Evolutionary conservation across 2,329 filamentous ascomycete species (phyloP), one percentile per base, ranked within the genome.

Genomic region (Thelonectria rubi): DNA sequence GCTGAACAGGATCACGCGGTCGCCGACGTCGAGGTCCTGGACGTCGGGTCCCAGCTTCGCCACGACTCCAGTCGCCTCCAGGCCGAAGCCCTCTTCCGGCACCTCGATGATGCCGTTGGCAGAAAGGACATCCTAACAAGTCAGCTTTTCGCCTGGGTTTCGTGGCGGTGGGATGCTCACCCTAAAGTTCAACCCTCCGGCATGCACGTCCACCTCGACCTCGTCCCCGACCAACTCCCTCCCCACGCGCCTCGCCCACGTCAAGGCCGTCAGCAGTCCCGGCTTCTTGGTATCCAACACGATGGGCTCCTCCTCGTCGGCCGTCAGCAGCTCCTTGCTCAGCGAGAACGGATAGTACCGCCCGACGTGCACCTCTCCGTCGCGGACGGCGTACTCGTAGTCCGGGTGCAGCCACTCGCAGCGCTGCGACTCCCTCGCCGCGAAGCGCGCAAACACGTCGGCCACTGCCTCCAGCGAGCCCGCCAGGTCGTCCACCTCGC

Each of bases 101-200:
- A 61, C 47, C 2, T 65, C 55, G 32, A 60, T 61, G 3, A 65
- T 64, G 8, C 67, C 60, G 2, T 75, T 66, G 5, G 78, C 76
- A 12, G 74, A 69, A 14, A 81, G 67, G 15, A 81, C 70, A 60
- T 83, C 81, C 47, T 72, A 30, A 21, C 65, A 54, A 32, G 10
- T 34, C n/a, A 45, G 20, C 26, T 4, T 7, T 30, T 47, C 21
- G 8, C 14, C 10, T 24, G 15, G 3, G 10, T n/a, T n/a, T n/a
- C n/a, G n/a, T n/a, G n/a, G n/a, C n/a, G 21, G 30, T n/a, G 12
- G 14, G 1, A n/a, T 10, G 5, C 59, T 45, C 45, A 70, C 66
- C 50, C 65, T 65, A 17, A 69, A 70, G 49, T 69, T 70, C 10
- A 70, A 34, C 2, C 52, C 66, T 14, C 45, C 45, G 2, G 50